Base-by-base conservation (phyloP, 1,284 basidiomycete genomes). In the Ganoderma resinaceum region DNA sequence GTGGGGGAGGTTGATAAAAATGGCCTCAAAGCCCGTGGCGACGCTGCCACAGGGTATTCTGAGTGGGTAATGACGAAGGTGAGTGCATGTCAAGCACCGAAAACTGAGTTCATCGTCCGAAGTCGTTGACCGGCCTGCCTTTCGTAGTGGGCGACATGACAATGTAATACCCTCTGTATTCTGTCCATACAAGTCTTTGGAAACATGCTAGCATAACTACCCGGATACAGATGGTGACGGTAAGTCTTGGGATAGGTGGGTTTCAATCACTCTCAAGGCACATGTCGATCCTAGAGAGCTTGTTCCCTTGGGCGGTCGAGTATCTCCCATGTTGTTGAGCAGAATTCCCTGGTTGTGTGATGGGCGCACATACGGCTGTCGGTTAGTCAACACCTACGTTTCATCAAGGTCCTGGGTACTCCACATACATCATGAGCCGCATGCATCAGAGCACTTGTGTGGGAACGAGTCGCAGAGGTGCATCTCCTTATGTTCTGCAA, bases 51-150 rank as follows among this genome's bases (percentile, higher is more conserved):
- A 18, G 73, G 72, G 40, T 70, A 55, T 57, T 66, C 68, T 1
- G 68, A 68, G 58, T 75, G 72, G 66, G 40, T 76, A 46, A 75
- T 75, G 75, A 75, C 65, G 23, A 76, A 76, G 68, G 73, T 71
- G 57, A 40, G 64, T 26, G 9, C 18, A 35, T 11, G 33, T 12
- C 18, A 33, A 53, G 9, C 23, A 14, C 11, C 23, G 29, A 33
- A 33, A 14, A 33, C 20, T 12, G 26, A 18, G 14, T 12, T 52
- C 35, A 53, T 23, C 26, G 18, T 61, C 20, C 23, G 12, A 38
- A 26, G 9, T 46, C 9, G 37, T 26, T 42, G 14, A 40, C n/a
- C n/a, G n/a, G n/a, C n/a, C n/a, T 38, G 12, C 7, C 16, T 12
- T 11, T 20, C 7, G 23, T 38, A 46, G 42, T 31, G 42, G 60